Evolutionary conservation across 2,329 filamentous ascomycete genomes (phyloP), one percentile per base, ranked within the genome.

Genomic region (Ascomycota sp.): DNA sequence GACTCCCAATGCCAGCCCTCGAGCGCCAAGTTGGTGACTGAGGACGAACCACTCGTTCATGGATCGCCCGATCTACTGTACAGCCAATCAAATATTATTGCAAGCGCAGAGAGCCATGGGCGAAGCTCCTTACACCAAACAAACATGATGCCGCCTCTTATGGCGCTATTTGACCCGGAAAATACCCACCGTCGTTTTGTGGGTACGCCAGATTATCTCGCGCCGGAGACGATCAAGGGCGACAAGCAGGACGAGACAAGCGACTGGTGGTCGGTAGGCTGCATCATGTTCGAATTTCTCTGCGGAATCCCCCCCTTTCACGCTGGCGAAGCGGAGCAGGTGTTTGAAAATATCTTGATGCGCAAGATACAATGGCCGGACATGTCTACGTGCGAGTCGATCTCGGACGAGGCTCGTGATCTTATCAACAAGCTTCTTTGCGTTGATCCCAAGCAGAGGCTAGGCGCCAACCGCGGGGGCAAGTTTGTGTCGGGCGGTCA

Each of bases 251-350:
- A 98, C 45, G 86, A 95, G 51, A 89, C 86, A 40, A 95, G 89
- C 47, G 89, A 98, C 70, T 98, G 89, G 89, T 98, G 89, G 89
- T 95, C 89, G 15, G 65, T 98, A n/a, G 89, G 89, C 1, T 98
- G 91, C 50, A 95, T 98, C 41, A 59, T 95, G 52, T 98, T 94
- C 43, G 89, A 98, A 45, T 94, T 93, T 40, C 58, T 98, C 3
- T 95, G 81, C 45, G 89, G 89, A 1, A 76, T 81, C 33, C 89
- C 89, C 1, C 89, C 89, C 1, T 98, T 98, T 51, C 83, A 95
- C 48, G 89, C 82, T 1, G 61, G 65, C 13, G 83, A 85, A 28
- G 82, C 89, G 0, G 89, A 98, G 42, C 66, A 89, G 41, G 89
- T 98, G 1, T 98, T 98, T 45, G 81, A 94, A 42, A 98, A 98